Evolutionary conservation across 2,329 filamentous ascomycete genomes (phyloP).

Genomic region (Hypoxylon sp.): DNA sequence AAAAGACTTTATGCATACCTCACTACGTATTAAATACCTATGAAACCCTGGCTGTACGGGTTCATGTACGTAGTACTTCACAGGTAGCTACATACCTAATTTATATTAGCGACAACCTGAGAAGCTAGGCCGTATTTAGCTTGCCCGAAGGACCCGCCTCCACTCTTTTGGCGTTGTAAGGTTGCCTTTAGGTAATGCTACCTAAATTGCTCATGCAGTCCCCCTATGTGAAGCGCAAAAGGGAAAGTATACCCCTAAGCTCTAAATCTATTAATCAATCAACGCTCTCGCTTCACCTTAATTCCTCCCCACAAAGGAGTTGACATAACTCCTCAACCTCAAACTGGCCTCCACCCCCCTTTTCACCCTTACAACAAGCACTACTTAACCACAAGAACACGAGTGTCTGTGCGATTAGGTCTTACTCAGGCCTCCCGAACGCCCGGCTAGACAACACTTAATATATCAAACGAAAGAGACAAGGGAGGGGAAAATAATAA

Average conservation of each 20-base stretch:
- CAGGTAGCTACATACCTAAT: not conserved
- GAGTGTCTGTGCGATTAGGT: constrained; percentile 33
- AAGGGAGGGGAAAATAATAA: constrained; percentile 8
- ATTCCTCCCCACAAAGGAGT: constrained; percentile 29
- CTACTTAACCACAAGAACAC: constrained; percentile 28
- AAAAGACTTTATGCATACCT: not conserved
- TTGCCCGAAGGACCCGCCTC: not conserved
- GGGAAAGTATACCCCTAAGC: not conserved
- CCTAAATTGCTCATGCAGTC: not conserved
- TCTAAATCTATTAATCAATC: constrained; percentile 24
- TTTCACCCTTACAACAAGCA: constrained; percentile 26
- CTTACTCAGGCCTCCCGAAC: constrained; percentile 20
- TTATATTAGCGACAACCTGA: not conserved
- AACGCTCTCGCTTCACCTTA: constrained; percentile 15
- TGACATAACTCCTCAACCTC: constrained; percentile 30
- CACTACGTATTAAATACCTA: too few relatives aligned
- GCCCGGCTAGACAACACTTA: not conserved
- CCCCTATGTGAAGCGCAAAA: not conserved
- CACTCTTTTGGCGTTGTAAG: not conserved
- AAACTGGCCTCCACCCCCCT: constrained; percentile 41
- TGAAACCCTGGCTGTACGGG: not conserved
- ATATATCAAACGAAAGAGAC: constrained; percentile 9
- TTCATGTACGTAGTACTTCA: not conserved
- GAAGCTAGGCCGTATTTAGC: not conserved
- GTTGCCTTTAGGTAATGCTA: not conserved